Base-by-base conservation (phyloP, 1,284 basidiomycete genomes). In the Irpex rosettiformis region DNA sequence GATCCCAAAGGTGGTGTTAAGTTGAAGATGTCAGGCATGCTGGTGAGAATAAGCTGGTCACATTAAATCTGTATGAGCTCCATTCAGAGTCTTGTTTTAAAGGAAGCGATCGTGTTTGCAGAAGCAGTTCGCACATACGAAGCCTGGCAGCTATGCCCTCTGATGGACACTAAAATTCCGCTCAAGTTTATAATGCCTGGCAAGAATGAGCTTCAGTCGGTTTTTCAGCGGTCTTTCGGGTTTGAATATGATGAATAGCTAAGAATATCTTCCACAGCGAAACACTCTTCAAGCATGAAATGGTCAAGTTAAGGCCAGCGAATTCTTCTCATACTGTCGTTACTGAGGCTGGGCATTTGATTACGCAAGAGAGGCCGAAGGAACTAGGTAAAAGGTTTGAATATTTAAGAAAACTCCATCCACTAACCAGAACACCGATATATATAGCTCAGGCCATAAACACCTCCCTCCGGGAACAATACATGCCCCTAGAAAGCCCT, bases 291-390 rank as follows among this genome's bases (percentile, higher is more conserved):
- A 78, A 78, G 22, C 67, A 70, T 55, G 71, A 78, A 54, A 71
- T 77, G 24, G 84, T 86, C 8, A 88, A 86, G 85, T 69, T 81
- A n/a, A 72, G 88, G 33, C 78, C 81, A 1, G 73, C 63, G 54
- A 88, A 89, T 64, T 67, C 83, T 28, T 79, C 78, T 10, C 88
- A 91, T 66, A 69, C 82, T 1, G 69, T 79, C n/a, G 78, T 90
- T 55, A 63, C 70, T 8, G 74, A 68, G 40, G 79, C 82, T 29
- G 82, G 84, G 0, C 88, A 90, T 77, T 69, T 90, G 62, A 68
- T 71, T 22, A 58, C 66, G 13, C 71, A 72, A 25, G 69, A 72
- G 56, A 58, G 58, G 7, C 71, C 70, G 1, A 25, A 24, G 13
- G 64, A 65, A 11, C 43, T 70, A 3, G 70, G 71, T 71, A 53